These are phyloP conservation scores for Morella rubra DNA, from an alignment of 306 rosid species.

Conservation along the genomic window DNA sequence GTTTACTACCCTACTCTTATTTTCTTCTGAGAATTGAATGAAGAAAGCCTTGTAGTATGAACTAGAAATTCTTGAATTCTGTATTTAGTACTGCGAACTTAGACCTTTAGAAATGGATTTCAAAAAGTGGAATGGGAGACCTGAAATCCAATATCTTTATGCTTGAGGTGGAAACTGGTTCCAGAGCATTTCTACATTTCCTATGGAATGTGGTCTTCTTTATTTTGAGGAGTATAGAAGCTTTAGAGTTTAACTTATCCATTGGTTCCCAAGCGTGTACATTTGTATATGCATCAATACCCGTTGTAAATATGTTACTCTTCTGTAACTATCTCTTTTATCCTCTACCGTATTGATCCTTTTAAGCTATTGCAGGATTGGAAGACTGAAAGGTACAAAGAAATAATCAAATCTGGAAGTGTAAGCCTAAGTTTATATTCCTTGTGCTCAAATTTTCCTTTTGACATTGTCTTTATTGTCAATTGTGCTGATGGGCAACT, in stretches of 20 bases:
- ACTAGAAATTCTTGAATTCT: background rate
- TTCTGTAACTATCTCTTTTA: background rate
- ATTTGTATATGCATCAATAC: background rate
- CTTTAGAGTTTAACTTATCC: background rate
- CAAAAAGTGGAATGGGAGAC: background rate
- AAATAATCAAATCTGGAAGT: slow-evolving; percentile 90
- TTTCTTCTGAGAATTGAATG: background rate
- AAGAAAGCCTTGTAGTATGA: background rate
- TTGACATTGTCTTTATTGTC: slow-evolving; percentile 3
- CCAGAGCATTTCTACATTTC: background rate
- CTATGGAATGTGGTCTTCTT: background rate
- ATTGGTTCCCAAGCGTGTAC: background rate
- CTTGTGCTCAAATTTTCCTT: slow-evolving; percentile 7
- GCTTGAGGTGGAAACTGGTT: background rate
- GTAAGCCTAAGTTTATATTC: slow-evolving; percentile 48
- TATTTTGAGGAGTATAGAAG: background rate
- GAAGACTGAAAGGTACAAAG: slow-evolving; percentile 97
- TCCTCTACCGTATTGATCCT: slow-evolving; percentile 16
- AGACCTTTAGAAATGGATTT: background rate
- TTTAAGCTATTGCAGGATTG: slow-evolving; percentile 65
- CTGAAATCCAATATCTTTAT: background rate
- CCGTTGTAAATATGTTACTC: background rate
- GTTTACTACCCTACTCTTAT: background rate
- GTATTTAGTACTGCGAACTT: background rate
- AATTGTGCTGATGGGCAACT: slow-evolving; percentile 8